These are phyloP conservation scores for Mucor velutinosus DNA, from an alignment of 371 early-diverging fungal species.

Conservation along the genomic window DNA sequence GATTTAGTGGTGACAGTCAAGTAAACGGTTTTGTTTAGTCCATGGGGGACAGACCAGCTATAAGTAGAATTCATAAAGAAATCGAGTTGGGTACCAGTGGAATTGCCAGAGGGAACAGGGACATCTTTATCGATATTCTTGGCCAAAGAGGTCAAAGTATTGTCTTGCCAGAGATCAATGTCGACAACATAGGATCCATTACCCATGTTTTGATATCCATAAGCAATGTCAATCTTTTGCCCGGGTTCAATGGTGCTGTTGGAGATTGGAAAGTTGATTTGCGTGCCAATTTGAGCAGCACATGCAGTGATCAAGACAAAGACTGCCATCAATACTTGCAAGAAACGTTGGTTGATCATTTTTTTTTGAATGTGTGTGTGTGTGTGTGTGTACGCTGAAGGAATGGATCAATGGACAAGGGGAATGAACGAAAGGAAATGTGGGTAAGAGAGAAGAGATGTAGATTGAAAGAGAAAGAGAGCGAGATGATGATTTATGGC, in stretches of 20 bases:
- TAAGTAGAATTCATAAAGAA: constrained; percentile 34
- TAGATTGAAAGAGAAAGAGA: not conserved
- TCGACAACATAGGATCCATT: constrained; percentile 35
- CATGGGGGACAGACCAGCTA: constrained; percentile 40
- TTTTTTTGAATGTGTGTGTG: not conserved
- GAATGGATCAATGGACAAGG: not conserved
- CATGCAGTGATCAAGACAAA: constrained; percentile 6
- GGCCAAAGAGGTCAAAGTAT: constrained; percentile 6
- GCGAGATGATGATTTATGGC: not conserved
- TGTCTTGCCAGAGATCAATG: constrained; percentile 37
- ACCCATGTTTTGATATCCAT: constrained; percentile 42
- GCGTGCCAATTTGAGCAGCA: constrained; percentile 36
- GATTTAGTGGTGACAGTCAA: constrained; percentile 29
- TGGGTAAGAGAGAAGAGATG: not conserved
- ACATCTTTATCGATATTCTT: constrained; percentile 25
- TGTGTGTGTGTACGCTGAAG: not conserved
- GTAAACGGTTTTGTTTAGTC: constrained; percentile 31
- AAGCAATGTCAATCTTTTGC: constrained; percentile 31
- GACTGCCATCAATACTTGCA: not conserved
- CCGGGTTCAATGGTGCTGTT: constrained; percentile 38
- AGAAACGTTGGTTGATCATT: not conserved
- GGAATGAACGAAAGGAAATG: not conserved
- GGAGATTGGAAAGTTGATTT: constrained; percentile 27
- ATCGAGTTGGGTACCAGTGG: constrained; percentile 30
- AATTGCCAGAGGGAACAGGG: constrained; percentile 27